Evolutionary conservation across 176 grass and related monocot genomes (phyloP).

Genomic region (Paspalum notatum): DNA sequence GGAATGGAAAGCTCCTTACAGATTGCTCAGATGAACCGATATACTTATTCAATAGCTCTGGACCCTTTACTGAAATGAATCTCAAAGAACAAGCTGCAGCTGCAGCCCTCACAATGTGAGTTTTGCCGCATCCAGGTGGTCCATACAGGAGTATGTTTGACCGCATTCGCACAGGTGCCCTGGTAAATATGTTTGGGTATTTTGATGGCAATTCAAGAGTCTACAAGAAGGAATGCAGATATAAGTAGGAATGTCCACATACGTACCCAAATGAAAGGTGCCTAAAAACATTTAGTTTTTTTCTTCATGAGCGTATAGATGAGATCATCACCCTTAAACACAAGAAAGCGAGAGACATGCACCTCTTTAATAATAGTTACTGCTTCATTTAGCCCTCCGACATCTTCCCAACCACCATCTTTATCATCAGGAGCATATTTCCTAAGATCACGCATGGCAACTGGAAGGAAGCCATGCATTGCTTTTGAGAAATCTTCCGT

Average conservation of each 20-base stretch:
- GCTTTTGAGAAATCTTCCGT: constrained; percentile 87
- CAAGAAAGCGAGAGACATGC: constrained; percentile 11
- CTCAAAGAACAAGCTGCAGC: constrained; percentile 89
- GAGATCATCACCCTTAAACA: constrained; percentile 23
- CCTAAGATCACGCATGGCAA: constrained; percentile 91
- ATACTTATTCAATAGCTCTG: constrained; percentile 95
- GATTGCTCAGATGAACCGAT: constrained; percentile 97
- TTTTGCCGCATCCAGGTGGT: constrained; percentile 96
- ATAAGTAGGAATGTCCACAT: constrained; percentile 35
- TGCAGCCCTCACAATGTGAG: constrained; percentile 89
- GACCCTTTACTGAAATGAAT: constrained; percentile 94
- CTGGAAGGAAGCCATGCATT: constrained; percentile 88
- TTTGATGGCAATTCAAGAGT: constrained; percentile 93
- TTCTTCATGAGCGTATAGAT: constrained; percentile 26
- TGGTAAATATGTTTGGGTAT: constrained; percentile 84
- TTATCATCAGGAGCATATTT: constrained; percentile 78
- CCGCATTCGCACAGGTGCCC: constrained; percentile 79
- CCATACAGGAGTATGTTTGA: constrained; percentile 96
- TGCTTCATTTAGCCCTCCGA: constrained; percentile 84
- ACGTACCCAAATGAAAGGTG: constrained; percentile 30
- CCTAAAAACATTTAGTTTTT: constrained; percentile 27
- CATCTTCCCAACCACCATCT: constrained; percentile 85
- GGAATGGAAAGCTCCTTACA: constrained; percentile 54
- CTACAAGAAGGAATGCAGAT: constrained; percentile 50
- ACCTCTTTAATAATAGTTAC: constrained; percentile 94